Evolutionary conservation across 2,329 filamentous ascomycete species (phyloP).

Genomic region (Parasarocladium wereldwijsianum): DNA sequence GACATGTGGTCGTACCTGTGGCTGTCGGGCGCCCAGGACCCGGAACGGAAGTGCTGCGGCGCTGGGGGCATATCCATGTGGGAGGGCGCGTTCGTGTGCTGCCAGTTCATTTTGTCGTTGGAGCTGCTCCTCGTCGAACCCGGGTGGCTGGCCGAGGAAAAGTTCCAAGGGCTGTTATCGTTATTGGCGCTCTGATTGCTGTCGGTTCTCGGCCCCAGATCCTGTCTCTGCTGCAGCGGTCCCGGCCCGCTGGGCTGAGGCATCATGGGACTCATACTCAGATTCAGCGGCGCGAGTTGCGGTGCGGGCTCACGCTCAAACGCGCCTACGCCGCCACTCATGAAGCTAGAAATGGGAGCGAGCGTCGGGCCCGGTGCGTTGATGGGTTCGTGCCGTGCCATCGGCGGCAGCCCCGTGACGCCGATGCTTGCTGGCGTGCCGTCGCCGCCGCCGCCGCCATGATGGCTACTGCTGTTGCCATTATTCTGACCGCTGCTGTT

Average conservation of each 20-base stretch:
- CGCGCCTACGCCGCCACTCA: conserved; percentile 17
- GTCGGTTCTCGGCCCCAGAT: too few species aligned
- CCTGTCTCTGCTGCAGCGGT: conserved; percentile 13
- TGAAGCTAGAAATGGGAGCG: conserved; percentile 14
- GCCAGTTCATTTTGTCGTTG: conserved; percentile 30
- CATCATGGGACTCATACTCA: conserved; percentile 6
- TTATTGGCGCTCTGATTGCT: too few species aligned
- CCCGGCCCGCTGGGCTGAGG: not conserved
- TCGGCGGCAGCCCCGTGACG: conserved; percentile 15
- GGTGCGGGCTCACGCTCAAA: conserved; percentile 13
- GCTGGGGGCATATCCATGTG: conserved; percentile 21
- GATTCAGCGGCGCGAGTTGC: conserved; percentile 2
- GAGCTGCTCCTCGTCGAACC: conserved; percentile 31
- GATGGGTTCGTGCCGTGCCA: conserved; percentile 8
- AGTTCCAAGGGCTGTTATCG: conserved; percentile 33
- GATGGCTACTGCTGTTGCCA: too few species aligned
- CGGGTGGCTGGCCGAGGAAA: conserved; percentile 30
- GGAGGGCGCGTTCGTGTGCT: too few species aligned
- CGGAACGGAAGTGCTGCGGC: conserved; percentile 28
- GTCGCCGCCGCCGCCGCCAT: too few species aligned
- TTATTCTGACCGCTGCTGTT: too few species aligned
- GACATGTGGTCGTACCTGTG: conserved; percentile 19
- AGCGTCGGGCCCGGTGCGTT: conserved; percentile 5
- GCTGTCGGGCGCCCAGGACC: conserved; percentile 30
- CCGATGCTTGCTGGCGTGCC: too few species aligned